Evolutionary conservation across 2,329 filamentous ascomycete species (phyloP).

Genomic region (Claviceps arundinis): DNA sequence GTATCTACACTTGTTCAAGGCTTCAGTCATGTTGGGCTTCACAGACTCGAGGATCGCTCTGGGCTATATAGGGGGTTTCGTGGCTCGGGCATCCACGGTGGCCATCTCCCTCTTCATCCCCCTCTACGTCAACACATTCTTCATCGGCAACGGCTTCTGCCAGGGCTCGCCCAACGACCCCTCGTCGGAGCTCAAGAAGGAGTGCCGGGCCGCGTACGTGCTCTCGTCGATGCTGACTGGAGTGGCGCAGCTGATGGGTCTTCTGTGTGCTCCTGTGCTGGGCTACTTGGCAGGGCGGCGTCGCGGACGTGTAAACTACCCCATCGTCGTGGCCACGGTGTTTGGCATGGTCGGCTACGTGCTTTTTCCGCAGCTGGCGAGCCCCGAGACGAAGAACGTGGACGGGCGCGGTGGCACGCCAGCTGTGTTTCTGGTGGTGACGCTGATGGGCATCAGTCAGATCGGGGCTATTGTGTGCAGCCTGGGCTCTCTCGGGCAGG

Average conservation of each 20-base stretch:
- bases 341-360: constrained; percentile 69
- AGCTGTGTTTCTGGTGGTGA: constrained; percentile 61
- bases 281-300: constrained; percentile 64
- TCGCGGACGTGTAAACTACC: constrained; percentile 53
- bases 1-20: constrained; percentile 45
- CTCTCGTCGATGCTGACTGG: constrained; percentile 79
- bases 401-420: constrained; percentile 54
- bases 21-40: constrained; percentile 57
- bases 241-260: constrained; percentile 72
- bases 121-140: constrained; percentile 83
- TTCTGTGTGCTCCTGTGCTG: constrained; percentile 76
- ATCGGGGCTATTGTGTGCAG: constrained; percentile 95
- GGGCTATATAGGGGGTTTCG: constrained; percentile 87
- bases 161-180: constrained; percentile 49
- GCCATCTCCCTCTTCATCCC: constrained; percentile 93
- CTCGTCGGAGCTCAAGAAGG: constrained; percentile 64
- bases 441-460: constrained; percentile 78
- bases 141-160: constrained; percentile 70
- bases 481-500: constrained; percentile 72
- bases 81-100: constrained; percentile 86
- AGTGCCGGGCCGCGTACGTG: constrained; percentile 77
- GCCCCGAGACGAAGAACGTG: constrained; percentile 56
- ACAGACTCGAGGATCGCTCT: constrained; percentile 67
- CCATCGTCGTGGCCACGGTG: constrained; percentile 57
- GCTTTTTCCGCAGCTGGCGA: constrained; percentile 60